Evolutionary conservation across 352 stramenopile genomes (phyloP).

Genomic region (Phytophthora hibernalis): DNA sequence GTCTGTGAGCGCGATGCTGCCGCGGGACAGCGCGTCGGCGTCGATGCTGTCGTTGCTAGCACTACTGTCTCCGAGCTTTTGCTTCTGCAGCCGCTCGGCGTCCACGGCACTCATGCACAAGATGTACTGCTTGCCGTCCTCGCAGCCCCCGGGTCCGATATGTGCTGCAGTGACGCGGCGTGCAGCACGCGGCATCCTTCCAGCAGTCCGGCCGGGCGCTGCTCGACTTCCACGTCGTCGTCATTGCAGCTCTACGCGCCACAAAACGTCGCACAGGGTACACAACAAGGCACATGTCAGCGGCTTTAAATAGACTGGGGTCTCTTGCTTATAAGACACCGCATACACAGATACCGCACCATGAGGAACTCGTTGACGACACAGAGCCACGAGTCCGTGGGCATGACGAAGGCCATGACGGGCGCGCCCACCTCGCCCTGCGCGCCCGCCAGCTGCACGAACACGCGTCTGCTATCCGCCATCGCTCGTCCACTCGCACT

Average conservation of each 20-base stretch:
- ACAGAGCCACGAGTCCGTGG: slow-evolving; percentile 62
- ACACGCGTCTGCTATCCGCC: slow-evolving; percentile 68
- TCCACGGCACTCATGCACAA: slow-evolving; percentile 53
- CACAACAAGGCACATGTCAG: slow-evolving; percentile 14
- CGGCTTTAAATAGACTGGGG: neutral
- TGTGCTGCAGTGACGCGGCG: slow-evolving; percentile 50
- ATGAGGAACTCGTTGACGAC: slow-evolving; percentile 87
- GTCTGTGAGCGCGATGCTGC: slow-evolving; percentile 61
- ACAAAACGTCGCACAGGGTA: too few relatives aligned
- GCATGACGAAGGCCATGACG: slow-evolving; percentile 71
- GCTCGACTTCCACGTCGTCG: slow-evolving; percentile 72
- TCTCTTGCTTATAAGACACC: slow-evolving; percentile 5
- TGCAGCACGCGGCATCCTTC: slow-evolving; percentile 67
- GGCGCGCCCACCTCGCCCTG: slow-evolving; percentile 39
- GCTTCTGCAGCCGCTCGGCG: slow-evolving; percentile 56
- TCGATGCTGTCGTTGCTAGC: slow-evolving; percentile 27
- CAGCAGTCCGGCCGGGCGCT: slow-evolving; percentile 63
- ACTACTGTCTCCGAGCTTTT: slow-evolving; percentile 45
- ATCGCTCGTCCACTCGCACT: slow-evolving; percentile 39
- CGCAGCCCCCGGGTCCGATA: slow-evolving; percentile 49
- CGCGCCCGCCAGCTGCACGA: slow-evolving; percentile 65
- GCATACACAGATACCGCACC: slow-evolving; percentile 39
- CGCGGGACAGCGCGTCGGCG: slow-evolving; percentile 25
- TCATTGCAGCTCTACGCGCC: slow-evolving; percentile 80
- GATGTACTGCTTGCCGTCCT: slow-evolving; percentile 83